phyloP scores from a whole-genome alignment of 2,329 filamentous ascomycete species.

The Fusarium globosum region DNA sequence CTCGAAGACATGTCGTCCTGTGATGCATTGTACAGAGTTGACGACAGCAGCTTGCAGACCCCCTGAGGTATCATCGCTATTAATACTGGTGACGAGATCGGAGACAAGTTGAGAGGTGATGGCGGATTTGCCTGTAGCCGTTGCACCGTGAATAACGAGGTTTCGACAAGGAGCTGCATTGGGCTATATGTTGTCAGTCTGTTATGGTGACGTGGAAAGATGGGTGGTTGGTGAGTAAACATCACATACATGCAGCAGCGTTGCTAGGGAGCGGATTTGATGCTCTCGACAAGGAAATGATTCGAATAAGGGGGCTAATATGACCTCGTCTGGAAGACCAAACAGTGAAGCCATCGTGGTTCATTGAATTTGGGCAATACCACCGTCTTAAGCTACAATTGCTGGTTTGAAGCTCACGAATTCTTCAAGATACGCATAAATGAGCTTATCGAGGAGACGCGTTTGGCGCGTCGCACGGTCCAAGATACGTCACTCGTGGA shows the following conservation, averaged over 20 bases:
- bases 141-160: constrained; percentile 83
- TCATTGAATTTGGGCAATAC: background rate
- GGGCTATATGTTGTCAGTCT: constrained; percentile 57
- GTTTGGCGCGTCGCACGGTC: constrained; percentile 43
- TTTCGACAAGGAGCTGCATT: constrained; percentile 76
- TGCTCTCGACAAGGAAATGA: constrained; percentile 67
- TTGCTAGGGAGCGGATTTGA: constrained; percentile 69
- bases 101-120: constrained; percentile 66
- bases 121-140: constrained; percentile 87
- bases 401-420: constrained; percentile 20
- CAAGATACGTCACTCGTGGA: constrained; percentile 44
- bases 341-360: constrained; percentile 56
- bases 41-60: constrained; percentile 70
- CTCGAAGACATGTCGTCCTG: constrained; percentile 81
- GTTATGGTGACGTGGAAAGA: background rate
- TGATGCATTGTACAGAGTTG: constrained; percentile 80
- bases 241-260: constrained; percentile 63
- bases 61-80: constrained; percentile 22
- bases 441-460: constrained; percentile 40
- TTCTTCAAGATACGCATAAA: background rate
- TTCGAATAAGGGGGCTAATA: constrained; percentile 58
- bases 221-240: constrained; percentile 24
- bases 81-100: constrained; percentile 36
- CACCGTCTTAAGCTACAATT: background rate
- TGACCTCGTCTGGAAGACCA: constrained; percentile 62